These are phyloP conservation scores for Raddia distichophylla DNA, from an alignment of 176 grass and related monocot genomes.

Conservation along the genomic window DNA sequence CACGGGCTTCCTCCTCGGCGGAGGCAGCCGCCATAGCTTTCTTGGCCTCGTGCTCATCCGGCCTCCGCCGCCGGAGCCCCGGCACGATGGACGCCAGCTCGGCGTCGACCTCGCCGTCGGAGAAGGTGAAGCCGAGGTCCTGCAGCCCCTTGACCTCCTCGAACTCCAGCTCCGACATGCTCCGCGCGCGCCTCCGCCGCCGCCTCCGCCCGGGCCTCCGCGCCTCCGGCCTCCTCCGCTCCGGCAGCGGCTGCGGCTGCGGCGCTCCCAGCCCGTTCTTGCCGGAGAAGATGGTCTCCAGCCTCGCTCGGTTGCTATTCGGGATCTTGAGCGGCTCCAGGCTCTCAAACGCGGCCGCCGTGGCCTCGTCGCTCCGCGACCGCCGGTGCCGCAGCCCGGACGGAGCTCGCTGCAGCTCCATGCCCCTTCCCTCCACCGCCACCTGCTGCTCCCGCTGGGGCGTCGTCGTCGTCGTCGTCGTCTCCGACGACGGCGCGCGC, in stretches of 20 bases:
- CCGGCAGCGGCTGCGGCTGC: neutral
- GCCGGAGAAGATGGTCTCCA: slow-evolving; percentile 68
- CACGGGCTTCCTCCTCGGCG: slow-evolving; percentile 3
- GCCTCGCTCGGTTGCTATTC: slow-evolving; percentile 32
- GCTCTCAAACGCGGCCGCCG: slow-evolving; percentile 29
- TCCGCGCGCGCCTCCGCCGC: slow-evolving; percentile 49
- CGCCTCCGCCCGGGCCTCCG: neutral
- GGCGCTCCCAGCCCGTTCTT: slow-evolving; percentile 50
- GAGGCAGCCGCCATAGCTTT: slow-evolving; percentile 3
- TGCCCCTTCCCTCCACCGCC: neutral
- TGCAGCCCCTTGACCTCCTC: slow-evolving; percentile 82
- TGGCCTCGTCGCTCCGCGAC: slow-evolving; percentile 51
- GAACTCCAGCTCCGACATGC: slow-evolving; percentile 86
- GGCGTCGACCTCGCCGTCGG: slow-evolving; percentile 62
- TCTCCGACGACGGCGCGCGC: neutral
- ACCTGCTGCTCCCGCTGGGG: neutral
- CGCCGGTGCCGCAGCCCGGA: slow-evolving; percentile 53
- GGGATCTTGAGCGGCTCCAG: slow-evolving; percentile 51
- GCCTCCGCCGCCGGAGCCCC: slow-evolving; percentile 40
- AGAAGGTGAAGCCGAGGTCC: slow-evolving; percentile 88
- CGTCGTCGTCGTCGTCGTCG: neutral
- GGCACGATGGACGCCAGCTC: slow-evolving; percentile 78
- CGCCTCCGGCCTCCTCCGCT: slow-evolving; percentile 21
- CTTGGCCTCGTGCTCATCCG: slow-evolving; percentile 25
- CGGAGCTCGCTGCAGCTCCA: neutral